These are phyloP conservation scores for Begonia masoniana DNA, from an alignment of 306 rosid genomes.

Conservation along the genomic window DNA sequence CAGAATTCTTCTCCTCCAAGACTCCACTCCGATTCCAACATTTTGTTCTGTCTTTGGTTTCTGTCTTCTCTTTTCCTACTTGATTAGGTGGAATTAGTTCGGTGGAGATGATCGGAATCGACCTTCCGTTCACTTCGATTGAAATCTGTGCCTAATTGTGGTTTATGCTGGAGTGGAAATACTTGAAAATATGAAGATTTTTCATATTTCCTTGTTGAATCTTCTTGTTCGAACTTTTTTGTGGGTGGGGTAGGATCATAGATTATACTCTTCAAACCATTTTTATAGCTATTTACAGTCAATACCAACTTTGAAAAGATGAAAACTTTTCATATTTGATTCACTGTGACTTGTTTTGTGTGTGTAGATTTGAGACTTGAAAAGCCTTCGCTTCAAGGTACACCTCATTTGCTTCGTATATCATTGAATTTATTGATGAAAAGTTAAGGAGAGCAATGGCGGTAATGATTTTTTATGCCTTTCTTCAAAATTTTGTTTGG, in stretches of 20 bases:
- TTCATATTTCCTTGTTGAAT: background rate
- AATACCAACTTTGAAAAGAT: no score
- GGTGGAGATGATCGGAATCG: no score
- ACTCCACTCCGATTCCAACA: conserved; percentile 6
- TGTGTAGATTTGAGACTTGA: conserved; percentile 88
- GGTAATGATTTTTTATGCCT: conserved; percentile 7
- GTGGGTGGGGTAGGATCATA: background rate
- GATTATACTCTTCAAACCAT: background rate
- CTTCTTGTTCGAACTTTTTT: no score
- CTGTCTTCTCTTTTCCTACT: background rate
- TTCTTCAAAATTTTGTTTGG: conserved; percentile 35
- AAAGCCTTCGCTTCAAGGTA: conserved; percentile 37
- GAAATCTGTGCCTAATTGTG: no score
- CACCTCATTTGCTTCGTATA: conserved; percentile 24
- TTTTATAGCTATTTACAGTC: no score
- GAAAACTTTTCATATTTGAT: no score
- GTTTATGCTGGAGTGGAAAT: no score
- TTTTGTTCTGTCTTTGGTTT: conserved; percentile 12
- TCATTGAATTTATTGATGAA: no score
- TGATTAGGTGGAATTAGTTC: background rate
- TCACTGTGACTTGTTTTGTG: conserved; percentile 35
- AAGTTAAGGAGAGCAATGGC: no score
- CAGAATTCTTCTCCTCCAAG: conserved; percentile 50
- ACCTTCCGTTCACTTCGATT: no score
- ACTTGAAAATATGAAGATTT: no score